Percentiles rank a stretch among this genome's conserved stretches.
phyloP scores from a whole-genome alignment of 2,329 filamentous ascomycete genomes.

The Pestalotiopsis sp. region DNA sequence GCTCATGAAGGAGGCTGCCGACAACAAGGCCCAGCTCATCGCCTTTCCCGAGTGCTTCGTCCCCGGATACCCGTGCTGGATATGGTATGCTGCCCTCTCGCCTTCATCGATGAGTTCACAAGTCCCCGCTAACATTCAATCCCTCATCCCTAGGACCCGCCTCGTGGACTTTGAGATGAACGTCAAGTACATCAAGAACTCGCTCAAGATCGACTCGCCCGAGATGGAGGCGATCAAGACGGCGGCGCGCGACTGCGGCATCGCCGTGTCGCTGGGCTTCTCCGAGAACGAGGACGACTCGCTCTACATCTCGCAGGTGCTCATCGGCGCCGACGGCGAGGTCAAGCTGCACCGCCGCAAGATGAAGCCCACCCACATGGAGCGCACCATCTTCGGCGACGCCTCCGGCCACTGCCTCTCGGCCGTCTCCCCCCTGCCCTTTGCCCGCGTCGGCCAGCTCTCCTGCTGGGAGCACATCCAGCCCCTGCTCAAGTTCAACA shows the following conservation, averaged over 20 bases:
- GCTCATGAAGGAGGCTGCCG: conserved; percentile 52
- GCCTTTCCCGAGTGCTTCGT: conserved; percentile 48
- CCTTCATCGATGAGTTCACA: neutral
- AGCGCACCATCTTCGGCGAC: conserved; percentile 53
- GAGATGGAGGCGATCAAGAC: conserved; percentile 40
- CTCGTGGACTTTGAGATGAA: conserved; percentile 32
- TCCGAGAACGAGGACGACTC: conserved; percentile 39
- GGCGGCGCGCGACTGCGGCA: conserved; percentile 35
- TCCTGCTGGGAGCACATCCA: conserved; percentile 56
- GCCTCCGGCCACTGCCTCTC: conserved; percentile 39
- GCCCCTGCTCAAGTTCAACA: conserved; percentile 52
- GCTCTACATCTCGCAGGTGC: conserved; percentile 49
- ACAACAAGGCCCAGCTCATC: conserved; percentile 49
- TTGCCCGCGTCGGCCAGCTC: conserved; percentile 43
- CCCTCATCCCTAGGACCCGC: conserved; percentile 28
- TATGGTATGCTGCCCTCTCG: conserved; percentile 2
- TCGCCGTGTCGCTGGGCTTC: conserved; percentile 48
- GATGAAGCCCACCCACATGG: conserved; percentile 57
- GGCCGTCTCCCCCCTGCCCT: conserved; percentile 35
- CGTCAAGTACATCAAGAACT: conserved; percentile 36
- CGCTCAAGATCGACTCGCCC: conserved; percentile 29
- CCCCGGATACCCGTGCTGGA: conserved; percentile 42
- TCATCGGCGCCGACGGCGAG: conserved; percentile 44
- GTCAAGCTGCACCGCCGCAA: conserved; percentile 46
- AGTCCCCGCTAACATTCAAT: neutral